Evolutionary conservation across 805 yeast genomes (phyloP), one percentile per base, ranked within the genome.

Genomic region (Pichia nakasei): DNA sequence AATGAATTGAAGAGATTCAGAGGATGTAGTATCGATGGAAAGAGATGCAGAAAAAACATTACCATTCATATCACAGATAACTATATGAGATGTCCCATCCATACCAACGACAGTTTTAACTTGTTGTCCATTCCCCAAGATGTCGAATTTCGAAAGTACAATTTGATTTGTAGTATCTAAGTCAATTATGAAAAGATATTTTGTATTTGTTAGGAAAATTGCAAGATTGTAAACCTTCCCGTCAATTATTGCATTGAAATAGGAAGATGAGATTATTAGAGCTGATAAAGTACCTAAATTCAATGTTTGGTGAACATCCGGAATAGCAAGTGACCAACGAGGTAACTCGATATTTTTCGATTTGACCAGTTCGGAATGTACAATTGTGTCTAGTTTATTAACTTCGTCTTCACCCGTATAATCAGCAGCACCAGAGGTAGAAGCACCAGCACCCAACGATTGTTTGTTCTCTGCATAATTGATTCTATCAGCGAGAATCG

Each of bases 41-140:
- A 44, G 15, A 12, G 32, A 32, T 39, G 37, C 37, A 5, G 41
- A 32, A 9, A 31, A 20, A 5, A 44, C 21, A 36, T 27, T 42
- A 8, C 69, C 68, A 45, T 58, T 54, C 69, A 65, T 65, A 26
- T 63, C 63, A 45, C 61, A 58, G 31, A 55, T 50, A 4, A 63
- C 20, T 1, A 65, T 17, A n/a, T 48, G 21, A 29, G 54, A 46
- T 1, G 60, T 51, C 19, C 46, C 37, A 2, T 48, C 49, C 5
- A 61, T 51, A 4, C 56, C 56, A 2, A 38, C 12, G 20, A 49
- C 50, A 15, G 54, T 37, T 45, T 59, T 60, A 18, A 49, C 44
- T 6, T 55, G 52, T 19, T 48, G 46, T 7, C 50, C 43, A 1
- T 48, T 44, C 12, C 18, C 32, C 24, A 60, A 54, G 9, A 54